These are phyloP conservation scores for Microglena sp. DNA, from an alignment of 139 green algal species.

Conservation along the genomic window DNA sequence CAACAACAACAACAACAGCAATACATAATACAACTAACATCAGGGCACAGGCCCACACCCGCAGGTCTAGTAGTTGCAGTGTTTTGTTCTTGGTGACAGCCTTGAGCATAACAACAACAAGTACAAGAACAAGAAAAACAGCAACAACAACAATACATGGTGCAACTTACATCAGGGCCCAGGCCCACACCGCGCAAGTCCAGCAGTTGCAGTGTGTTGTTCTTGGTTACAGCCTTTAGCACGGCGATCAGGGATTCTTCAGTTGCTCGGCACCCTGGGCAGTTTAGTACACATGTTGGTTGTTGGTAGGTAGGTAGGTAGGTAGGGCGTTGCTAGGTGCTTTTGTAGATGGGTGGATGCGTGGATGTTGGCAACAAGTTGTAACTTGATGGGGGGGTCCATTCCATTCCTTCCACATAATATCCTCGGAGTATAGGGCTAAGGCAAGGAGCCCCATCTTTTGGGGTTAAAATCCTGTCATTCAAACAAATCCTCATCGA, in stretches of 20 bases:
- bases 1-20: constrained; percentile 14
- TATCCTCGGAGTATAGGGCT: no score
- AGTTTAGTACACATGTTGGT: no score
- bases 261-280: constrained; percentile 17
- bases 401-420: no score
- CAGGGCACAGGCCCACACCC: constrained; percentile 16
- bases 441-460: no score
- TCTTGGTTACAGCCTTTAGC: constrained; percentile 23
- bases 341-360: no score
- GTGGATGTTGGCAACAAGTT: no score
- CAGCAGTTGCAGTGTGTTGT: constrained; percentile 39
- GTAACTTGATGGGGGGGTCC: no score
- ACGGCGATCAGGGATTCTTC: constrained; percentile 26
- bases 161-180: constrained; percentile 12
- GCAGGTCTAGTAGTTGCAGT: constrained; percentile 42
- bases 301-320: no score
- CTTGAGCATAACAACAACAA: constrained; percentile 20
- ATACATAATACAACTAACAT: constrained; percentile 11
- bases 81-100: constrained; percentile 28
- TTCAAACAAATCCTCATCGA: no score
- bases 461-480: no score
- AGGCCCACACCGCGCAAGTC: constrained; percentile 34
- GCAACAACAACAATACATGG: not conserved
- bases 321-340: no score
- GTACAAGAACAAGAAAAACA: not conserved